Conservation (phyloP, 2,329 filamentous ascomycete species). For the Botrytis medusae region DNA sequence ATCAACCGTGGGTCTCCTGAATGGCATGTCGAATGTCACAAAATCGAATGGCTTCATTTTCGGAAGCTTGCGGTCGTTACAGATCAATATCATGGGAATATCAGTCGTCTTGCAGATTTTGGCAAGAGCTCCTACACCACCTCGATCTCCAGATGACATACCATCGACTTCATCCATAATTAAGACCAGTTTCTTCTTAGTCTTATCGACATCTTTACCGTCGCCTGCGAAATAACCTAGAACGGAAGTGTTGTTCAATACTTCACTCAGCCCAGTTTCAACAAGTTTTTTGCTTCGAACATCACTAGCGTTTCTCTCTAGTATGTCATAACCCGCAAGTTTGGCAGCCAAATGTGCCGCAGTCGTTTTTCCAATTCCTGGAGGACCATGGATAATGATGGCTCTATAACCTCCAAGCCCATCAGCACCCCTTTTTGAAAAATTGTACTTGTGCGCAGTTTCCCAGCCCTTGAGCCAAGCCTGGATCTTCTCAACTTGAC, state of each 20-base stretch:
- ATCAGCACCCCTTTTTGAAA: constrained; percentile 80
- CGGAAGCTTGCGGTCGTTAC: constrained; percentile 86
- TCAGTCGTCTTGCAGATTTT: constrained; percentile 94
- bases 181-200: constrained; percentile 90
- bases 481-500: constrained; percentile 83
- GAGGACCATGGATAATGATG: constrained; percentile 93
- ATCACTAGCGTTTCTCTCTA: constrained; percentile 96
- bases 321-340: constrained; percentile 86
- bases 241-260: constrained; percentile 90
- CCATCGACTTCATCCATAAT: constrained; percentile 99
- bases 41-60: constrained; percentile 99
- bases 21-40: constrained; percentile 79
- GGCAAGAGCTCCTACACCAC: constrained; percentile 90
- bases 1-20: constrained; percentile 85
- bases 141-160: constrained; percentile 96
- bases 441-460: constrained; percentile 74
- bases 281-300: constrained; percentile 94
- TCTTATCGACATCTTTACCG: constrained; percentile 73
- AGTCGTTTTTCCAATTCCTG: constrained; percentile 96
- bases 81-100: constrained; percentile 94
- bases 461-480: constrained; percentile 82
- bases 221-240: constrained; percentile 87
- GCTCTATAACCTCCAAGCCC: constrained; percentile 80
- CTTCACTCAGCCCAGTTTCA: constrained; percentile 81
- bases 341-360: constrained; percentile 93